Base-by-base conservation (phyloP, 2,329 filamentous ascomycete species). In the Paraconiothyrium brasiliense region DNA sequence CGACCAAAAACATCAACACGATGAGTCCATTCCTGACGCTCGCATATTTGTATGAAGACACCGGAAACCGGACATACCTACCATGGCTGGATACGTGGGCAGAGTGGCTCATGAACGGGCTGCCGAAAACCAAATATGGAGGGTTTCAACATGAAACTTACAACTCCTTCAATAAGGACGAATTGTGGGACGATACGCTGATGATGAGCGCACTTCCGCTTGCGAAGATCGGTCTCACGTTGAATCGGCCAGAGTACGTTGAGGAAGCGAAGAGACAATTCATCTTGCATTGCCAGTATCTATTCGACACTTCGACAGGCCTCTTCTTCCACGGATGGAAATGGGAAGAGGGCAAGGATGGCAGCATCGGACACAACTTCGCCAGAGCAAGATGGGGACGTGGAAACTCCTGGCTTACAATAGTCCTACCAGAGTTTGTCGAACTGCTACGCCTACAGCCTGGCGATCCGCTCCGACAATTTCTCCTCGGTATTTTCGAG, bases 181-280 rank as follows among this genome's bases (percentile, higher is more conserved):
- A 94, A 80, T 83, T 94, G 24, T 94, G 92, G 92, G 92, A 93
- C 68, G 92, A 94, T 75, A 94, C 92, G 6, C 83, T 94, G 48
- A 94, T 94, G 91, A 94, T 94, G 92, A 93, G 90, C 0, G 91
- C 93, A 6, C 81, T 94, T 78, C 92, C 92, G 1, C 83, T 94
- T 20, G 91, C 91, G 20, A 94, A 94, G 81, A 93, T 93, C 63
- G 92, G 92, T 0, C 84, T 89, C 59, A 81, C 93, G 4, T 84
- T 94, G 2, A 83, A 86, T 63, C 82, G 91, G 1, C 89, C 90
- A 0, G 85, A 90, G 67, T 94, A 94, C 73, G 82, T 94, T 30
- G 89, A 88, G 46, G 92, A 94, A 78, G 91, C 91, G 11, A 92
- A 92, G 80, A 83, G 86, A 8, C 92, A 94, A 76, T 93, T 93